Base-by-base conservation (phyloP, 2,329 filamentous ascomycete species). In the Zymoseptoria ardabiliae region DNA sequence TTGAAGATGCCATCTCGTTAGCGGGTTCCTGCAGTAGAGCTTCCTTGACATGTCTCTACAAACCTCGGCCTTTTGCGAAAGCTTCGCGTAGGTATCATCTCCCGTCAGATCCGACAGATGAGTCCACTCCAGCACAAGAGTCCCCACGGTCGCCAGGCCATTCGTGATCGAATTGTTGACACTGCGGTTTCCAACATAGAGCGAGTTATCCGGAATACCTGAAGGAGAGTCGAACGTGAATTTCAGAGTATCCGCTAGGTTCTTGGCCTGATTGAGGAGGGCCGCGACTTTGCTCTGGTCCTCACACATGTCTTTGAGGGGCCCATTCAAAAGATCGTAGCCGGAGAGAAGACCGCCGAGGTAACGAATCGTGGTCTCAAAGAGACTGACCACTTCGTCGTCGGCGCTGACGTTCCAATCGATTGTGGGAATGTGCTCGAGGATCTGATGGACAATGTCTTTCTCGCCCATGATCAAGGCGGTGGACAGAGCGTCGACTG, bases 321-420 rank as follows among this genome's bases (percentile, higher is more conserved):
- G 87, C 0, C 88, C 89, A 1, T 78, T 86, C 53, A 96, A 76
- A 54, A 96, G 79, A 70, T 90, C 88, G 66, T 89, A 87, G 3
- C 80, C 89, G 2, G 91, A 89, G 8, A 96, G 71, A 67, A 96
- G 79, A 17, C 91, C 91, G 9, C 84, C 91, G 0, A 96, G 76
- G 68, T 96, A 96, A 25, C 91, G 86, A 69, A 96, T 96, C 0
- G 90, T 96, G 0, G 90, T 96, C 75, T 96, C 91, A 68, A 96
- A 96, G 7, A 96, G 75, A 45, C 88, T 93, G 54, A 96, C 85
- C 9, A 78, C 74, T 1, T 78, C 73, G 2, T 78, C 68, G 0
- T 66, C 61, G 0, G 90, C 95, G 75, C 96, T 91, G 68, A 96
- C 76, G 50, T 81, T 81, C 69, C 90, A 96, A 73, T 95, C 79